Evolutionary conservation across 495 filamentous ascomycete species (phyloP), one percentile per base, ranked within the genome.

Genomic region (Xylaria nigripes): DNA sequence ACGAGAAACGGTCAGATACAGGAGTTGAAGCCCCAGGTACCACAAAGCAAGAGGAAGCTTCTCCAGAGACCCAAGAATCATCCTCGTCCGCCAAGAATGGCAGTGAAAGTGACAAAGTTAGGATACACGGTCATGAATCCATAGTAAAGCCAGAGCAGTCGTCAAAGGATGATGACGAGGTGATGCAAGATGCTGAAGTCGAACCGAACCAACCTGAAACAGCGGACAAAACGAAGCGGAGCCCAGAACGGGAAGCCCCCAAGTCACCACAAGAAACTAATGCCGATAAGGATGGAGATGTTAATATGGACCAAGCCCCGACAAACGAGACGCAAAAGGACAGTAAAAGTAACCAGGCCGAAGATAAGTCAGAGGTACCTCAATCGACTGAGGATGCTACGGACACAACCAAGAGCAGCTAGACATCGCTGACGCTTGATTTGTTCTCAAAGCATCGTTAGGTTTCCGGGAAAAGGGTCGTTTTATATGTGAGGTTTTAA

Each of bases 1-100:
- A 68, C 44, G 72, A 74, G 57, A 71, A 70, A 56, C 71, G 77
- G 1, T 57, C 24, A 21, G 57, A 59, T 27, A 50, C 56, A 27
- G 50, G 54, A 10, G 42, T 58, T 54, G 38, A 71, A 48, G n/a
- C 68, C 54, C 13, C 70, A 52, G 44, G 66, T 49, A 43, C 61
- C 56, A 22, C 69, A 63, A 55, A 67, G 25, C 48, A 60, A 27
- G 54, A 64, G 30, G 57, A 57, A 44, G 41, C 54, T 22, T 24
- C 25, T 3, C 48, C 49, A 34, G 55, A 61, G 30, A n/a, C 34
- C 12, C 56, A 53, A 44, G 55, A 38, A 2, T 48, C 55, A 15
- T 38, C 61, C 3, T 60, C 42, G 45, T 60, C 47, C 55, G 48
- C 54, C 41, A 55, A 64, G 25, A 54, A 61, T 16, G 54, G 46